Percentiles rank a stretch among this genome's conserved stretches.
phyloP scores from a whole-genome alignment of 306 rosid species.

The Castanea mollissima region DNA sequence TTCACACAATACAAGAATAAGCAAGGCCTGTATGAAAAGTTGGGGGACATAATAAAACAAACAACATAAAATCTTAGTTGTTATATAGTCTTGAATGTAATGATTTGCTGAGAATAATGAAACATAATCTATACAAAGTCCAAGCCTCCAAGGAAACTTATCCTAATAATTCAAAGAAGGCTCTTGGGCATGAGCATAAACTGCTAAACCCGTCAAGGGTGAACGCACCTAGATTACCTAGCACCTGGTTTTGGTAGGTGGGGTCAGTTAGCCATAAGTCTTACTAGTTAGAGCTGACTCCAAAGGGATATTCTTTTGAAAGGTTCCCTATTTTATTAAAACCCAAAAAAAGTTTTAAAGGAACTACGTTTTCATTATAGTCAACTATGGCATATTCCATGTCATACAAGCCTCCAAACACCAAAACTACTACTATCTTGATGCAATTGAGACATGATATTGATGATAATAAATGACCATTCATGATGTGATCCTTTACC shows the following conservation, averaged over 20 bases:
- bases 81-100: neutral
- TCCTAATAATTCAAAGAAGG: too few relatives aligned
- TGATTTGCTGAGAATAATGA: neutral
- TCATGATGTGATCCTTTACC: neutral
- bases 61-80: neutral
- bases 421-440: neutral
- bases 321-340: too few relatives aligned
- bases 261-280: too few relatives aligned
- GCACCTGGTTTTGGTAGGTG: too few relatives aligned
- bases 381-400: neutral
- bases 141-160: slow-evolving; percentile 1
- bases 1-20: neutral
- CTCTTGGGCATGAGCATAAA: too few relatives aligned
- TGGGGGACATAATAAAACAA: neutral
- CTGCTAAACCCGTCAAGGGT: too few relatives aligned
- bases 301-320: too few relatives aligned
- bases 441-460: neutral
- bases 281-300: too few relatives aligned
- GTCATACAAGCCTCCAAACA: neutral
- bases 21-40: neutral
- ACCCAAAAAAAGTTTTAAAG: neutral
- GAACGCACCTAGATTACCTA: too few relatives aligned
- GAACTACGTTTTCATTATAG: neutral
- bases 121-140: neutral
- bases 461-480: neutral